These are phyloP conservation scores for Phytophthora quininea DNA, from an alignment of 352 stramenopile species.

Conservation along the genomic window DNA sequence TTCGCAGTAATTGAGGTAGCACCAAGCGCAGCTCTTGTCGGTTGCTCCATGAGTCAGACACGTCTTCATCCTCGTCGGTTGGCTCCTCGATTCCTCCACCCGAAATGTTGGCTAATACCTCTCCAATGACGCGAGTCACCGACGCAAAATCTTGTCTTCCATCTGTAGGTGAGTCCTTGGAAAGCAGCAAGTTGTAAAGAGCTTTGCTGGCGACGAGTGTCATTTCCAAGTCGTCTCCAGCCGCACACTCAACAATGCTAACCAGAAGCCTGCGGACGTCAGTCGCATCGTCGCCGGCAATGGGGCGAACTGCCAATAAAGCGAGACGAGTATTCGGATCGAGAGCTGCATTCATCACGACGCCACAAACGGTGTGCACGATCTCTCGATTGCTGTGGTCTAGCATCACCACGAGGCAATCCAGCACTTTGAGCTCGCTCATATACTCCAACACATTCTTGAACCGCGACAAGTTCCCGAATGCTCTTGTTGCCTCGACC, in stretches of 20 bases:
- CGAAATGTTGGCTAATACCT: slow-evolving; percentile 34
- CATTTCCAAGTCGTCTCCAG: slow-evolving; percentile 70
- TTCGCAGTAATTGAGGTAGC: slow-evolving; percentile 50
- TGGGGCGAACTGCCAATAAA: slow-evolving; percentile 42
- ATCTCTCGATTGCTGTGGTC: slow-evolving; percentile 82
- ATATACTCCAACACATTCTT: slow-evolving; percentile 67
- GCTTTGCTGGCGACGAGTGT: slow-evolving; percentile 81
- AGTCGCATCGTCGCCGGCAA: slow-evolving; percentile 21
- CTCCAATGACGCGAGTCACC: slow-evolving; percentile 37
- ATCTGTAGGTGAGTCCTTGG: slow-evolving; percentile 11
- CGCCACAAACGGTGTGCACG: slow-evolving; percentile 78
- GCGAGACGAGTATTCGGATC: slow-evolving; percentile 41
- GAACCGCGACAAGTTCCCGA: slow-evolving; percentile 87
- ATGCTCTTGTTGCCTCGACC: slow-evolving; percentile 79
- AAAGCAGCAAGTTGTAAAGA: slow-evolving; percentile 83
- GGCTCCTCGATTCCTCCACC: background rate
- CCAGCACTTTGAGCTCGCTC: slow-evolving; percentile 60
- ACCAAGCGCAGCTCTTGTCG: slow-evolving; percentile 48
- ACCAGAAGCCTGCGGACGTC: slow-evolving; percentile 54
- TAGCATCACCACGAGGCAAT: slow-evolving; percentile 76
- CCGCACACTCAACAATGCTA: slow-evolving; percentile 61
- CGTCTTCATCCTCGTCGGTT: slow-evolving; percentile 12
- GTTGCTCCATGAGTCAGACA: slow-evolving; percentile 5
- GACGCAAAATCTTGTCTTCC: background rate
- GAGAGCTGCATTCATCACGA: slow-evolving; percentile 86